A percentile compares a stretch with the other conserved stretches of the same genome.
Evolutionary conservation across 768 basidiomycete species (phyloP).

Genomic region (Floccularia luteovirens): DNA sequence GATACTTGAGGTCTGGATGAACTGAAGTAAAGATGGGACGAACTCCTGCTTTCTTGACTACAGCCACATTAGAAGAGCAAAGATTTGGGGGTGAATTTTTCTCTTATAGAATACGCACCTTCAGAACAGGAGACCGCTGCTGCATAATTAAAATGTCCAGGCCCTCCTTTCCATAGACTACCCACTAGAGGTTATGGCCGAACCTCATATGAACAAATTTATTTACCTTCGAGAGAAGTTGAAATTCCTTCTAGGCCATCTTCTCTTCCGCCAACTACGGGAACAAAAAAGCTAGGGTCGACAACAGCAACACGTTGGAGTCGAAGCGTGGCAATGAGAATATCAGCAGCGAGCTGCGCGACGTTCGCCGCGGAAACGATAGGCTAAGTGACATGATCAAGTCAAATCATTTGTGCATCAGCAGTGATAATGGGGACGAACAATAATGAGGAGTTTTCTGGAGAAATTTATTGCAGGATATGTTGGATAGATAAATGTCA

Average conservation of each 20-base stretch:
- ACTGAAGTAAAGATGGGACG: constrained; percentile 46
- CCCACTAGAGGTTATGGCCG: neutral
- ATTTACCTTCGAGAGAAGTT: constrained; percentile 70
- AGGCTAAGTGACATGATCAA: constrained; percentile 31
- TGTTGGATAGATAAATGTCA: constrained; percentile 29
- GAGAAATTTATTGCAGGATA: constrained; percentile 13
- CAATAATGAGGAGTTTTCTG: constrained; percentile 37
- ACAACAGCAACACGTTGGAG: constrained; percentile 56
- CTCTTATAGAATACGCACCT: constrained; percentile 33
- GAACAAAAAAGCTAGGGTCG: constrained; percentile 55
- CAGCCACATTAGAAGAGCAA: constrained; percentile 3
- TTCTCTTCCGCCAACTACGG: constrained; percentile 70
- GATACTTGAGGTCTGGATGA: constrained; percentile 42
- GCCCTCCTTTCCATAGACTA: constrained; percentile 58
- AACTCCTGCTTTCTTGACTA: constrained; percentile 68
- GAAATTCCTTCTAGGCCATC: constrained; percentile 53
- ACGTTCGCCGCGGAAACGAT: constrained; percentile 78
- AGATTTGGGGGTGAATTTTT: neutral
- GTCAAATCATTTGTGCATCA: constrained; percentile 6
- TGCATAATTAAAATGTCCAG: constrained; percentile 56
- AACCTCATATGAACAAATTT: neutral
- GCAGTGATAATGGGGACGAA: constrained; percentile 17
- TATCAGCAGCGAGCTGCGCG: constrained; percentile 69
- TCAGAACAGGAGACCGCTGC: constrained; percentile 73
- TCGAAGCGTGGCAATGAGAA: constrained; percentile 60